These are phyloP conservation scores for Vitellaria paradoxa DNA, from an alignment of 179 eudicot genomes.

Conservation along the genomic window DNA sequence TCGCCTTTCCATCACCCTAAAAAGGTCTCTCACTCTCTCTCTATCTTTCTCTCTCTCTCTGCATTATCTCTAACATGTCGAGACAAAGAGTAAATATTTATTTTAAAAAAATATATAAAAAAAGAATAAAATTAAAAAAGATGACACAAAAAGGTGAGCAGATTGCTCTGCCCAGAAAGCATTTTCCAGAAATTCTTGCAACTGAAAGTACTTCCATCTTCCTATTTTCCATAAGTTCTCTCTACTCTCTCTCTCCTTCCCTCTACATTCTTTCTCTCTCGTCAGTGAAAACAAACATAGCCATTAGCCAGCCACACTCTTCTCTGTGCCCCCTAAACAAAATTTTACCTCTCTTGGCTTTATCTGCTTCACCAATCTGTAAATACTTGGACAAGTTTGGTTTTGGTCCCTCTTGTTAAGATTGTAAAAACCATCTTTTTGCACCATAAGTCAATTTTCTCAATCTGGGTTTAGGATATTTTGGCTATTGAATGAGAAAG, in stretches of 20 bases:
- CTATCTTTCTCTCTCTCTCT: constrained; percentile 19
- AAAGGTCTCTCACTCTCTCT: constrained; percentile 34
- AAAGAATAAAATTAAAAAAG: not conserved
- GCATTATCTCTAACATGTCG: constrained; percentile 22
- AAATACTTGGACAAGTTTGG: not conserved
- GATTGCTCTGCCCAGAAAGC: constrained; percentile 33
- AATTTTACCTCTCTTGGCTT: constrained; percentile 19
- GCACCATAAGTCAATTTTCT: not conserved
- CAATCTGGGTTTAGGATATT: not conserved
- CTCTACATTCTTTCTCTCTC: constrained; percentile 5
- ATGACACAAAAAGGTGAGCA: constrained; percentile 26
- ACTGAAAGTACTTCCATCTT: constrained; percentile 34
- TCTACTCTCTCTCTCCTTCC: not conserved
- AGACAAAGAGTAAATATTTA: not conserved
- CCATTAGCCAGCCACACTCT: constrained; percentile 1
- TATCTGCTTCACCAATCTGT: not conserved
- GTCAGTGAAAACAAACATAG: constrained; percentile 34
- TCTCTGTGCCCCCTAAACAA: constrained; percentile 7
- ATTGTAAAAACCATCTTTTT: not conserved
- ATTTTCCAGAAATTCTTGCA: constrained; percentile 59
- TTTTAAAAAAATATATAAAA: not conserved
- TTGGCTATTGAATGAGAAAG: constrained; percentile 24
- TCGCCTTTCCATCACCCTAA: constrained; percentile 21
- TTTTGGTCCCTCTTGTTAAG: not conserved
- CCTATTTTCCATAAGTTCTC: constrained; percentile 31